phyloP scores from a whole-genome alignment of 2,329 filamentous ascomycete genomes.

The Paraphoma chrysanthemicola region DNA sequence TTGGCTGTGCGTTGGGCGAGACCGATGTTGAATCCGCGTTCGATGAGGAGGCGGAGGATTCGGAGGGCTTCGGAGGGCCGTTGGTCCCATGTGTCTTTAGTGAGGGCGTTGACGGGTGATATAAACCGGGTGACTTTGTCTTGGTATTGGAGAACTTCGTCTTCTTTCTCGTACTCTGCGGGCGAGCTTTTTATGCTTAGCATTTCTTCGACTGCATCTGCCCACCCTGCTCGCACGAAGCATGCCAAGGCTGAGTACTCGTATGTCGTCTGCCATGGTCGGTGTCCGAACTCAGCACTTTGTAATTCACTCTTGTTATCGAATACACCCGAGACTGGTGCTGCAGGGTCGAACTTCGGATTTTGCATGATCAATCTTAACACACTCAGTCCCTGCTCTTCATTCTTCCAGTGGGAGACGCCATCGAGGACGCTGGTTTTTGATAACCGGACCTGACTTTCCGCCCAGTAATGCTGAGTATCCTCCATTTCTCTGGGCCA shows the following conservation, averaged over 20 bases:
- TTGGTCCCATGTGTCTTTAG: conserved; percentile 27
- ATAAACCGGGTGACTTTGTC: conserved; percentile 21
- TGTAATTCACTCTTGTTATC: conserved; percentile 26
- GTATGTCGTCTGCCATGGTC: conserved; percentile 28
- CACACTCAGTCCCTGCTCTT: conserved; percentile 17
- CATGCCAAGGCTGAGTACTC: conserved; percentile 22
- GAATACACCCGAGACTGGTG: conserved; percentile 19
- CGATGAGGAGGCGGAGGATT: conserved; percentile 20
- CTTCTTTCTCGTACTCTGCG: conserved; percentile 20
- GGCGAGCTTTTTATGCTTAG: conserved; percentile 16
- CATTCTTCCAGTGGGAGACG: conserved; percentile 22
- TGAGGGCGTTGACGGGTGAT: conserved; percentile 21
- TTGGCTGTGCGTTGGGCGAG: conserved; percentile 21
- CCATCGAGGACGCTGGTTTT: conserved; percentile 25
- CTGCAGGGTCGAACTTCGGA: conserved; percentile 17
- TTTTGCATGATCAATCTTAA: conserved; percentile 23
- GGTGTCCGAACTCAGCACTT: conserved; percentile 12
- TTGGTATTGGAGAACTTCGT: conserved; percentile 23
- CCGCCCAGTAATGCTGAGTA: conserved; percentile 24
- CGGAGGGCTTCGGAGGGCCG: conserved; percentile 27
- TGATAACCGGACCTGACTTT: conserved; percentile 16
- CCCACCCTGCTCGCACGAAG: conserved; percentile 23
- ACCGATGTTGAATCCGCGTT: conserved; percentile 17
- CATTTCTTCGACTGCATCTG: conserved; percentile 26
- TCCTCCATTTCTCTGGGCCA: conserved; percentile 27